A percentile compares a stretch with the other conserved stretches of the same genome.
These are phyloP conservation scores for Tricholomella constricta DNA, from an alignment of 768 basidiomycete genomes.

Conservation along the genomic window DNA sequence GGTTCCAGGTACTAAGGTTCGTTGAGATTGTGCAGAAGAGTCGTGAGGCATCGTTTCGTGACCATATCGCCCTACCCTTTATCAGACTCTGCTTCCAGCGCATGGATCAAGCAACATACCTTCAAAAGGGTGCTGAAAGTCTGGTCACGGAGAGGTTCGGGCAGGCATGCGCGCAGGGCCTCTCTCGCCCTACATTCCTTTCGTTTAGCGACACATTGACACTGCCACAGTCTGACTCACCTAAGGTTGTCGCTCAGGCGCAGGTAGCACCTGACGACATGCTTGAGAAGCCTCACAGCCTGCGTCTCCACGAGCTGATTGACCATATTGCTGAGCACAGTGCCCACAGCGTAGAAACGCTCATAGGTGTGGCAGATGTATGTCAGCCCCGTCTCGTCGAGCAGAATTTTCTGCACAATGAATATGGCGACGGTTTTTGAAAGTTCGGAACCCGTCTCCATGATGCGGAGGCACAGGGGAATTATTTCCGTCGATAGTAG, in stretches of 20 bases:
- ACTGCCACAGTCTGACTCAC: slow-evolving; percentile 42
- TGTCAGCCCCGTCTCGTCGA: slow-evolving; percentile 96
- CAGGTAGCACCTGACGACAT: slow-evolving; percentile 97
- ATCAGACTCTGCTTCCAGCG: slow-evolving; percentile 13
- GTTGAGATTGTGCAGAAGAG: slow-evolving; percentile 84
- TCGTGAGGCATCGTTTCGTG: slow-evolving; percentile 91
- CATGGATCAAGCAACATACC: slow-evolving; percentile 46
- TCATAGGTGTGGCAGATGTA: slow-evolving; percentile 99
- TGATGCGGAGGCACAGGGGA: slow-evolving; percentile 97
- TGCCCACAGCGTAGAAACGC: slow-evolving; percentile 98
- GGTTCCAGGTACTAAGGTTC: slow-evolving; percentile 49
- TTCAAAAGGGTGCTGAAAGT: slow-evolving; percentile 92
- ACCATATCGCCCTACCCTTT: slow-evolving; percentile 87
- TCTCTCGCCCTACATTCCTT: slow-evolving; percentile 76
- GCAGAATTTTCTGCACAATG: slow-evolving; percentile 96
- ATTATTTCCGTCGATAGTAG: slow-evolving; percentile 99
- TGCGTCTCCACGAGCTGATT: slow-evolving; percentile 97
- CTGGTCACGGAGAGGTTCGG: slow-evolving; percentile 91
- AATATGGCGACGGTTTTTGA: slow-evolving; percentile 99
- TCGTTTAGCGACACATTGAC: slow-evolving; percentile 2
- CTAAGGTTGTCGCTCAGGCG: slow-evolving; percentile 94
- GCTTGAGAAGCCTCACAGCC: slow-evolving; percentile 93
- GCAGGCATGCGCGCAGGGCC: slow-evolving; percentile 92
- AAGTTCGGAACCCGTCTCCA: slow-evolving; percentile 99
- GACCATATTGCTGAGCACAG: slow-evolving; percentile 98